Evolutionary conservation across 164 flowering plant species (phyloP), one percentile per base, ranked within the genome.

Genomic region (Akebia trifoliata): DNA sequence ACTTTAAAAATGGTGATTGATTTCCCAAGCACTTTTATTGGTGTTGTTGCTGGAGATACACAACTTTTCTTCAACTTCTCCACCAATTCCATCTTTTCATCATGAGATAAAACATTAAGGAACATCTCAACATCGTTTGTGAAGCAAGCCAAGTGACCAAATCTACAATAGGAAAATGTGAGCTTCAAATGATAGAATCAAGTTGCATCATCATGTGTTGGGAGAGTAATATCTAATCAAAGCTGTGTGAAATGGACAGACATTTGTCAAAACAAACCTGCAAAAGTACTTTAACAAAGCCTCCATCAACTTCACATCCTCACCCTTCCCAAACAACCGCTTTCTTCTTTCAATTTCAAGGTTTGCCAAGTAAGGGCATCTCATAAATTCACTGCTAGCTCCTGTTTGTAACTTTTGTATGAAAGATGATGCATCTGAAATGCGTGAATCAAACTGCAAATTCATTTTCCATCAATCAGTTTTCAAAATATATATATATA

Each of bases 261-360:
- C 24, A 32, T 5, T 20, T 14, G 8, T 35, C 30, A 14, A 36
- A 53, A 63, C 40, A 57, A 58, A 93, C 98, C 87, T 85, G 49
- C 30, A 43, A 76, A 83, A 87, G 57, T 81, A 89, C 47, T 78
- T 73, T 55, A 79, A 46, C 38, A 93, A 53, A 39, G 69, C 77
- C 60, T 80, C 84, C 56, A 74, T 34, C 36, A 93, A 47, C 46
- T 65, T 76, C 30, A 57, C 81, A 67, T 65, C 72, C 62, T 76
- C 73, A 20, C 75, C 81, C 68, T 74, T 93, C 31, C 81, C 83
- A 72, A 65, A 65, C n/a, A 93, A 61, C 53, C 59, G 73, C 45
- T 76, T 79, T 57, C 83, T 75, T 71, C 82, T 75, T 63, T 85
- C 94, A 66, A 89, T 84, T 77, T 93, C 98, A 68, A 93, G 81